Conservation (phyloP, 179 eudicot species). For the Sideroxylon spinosum region DNA sequence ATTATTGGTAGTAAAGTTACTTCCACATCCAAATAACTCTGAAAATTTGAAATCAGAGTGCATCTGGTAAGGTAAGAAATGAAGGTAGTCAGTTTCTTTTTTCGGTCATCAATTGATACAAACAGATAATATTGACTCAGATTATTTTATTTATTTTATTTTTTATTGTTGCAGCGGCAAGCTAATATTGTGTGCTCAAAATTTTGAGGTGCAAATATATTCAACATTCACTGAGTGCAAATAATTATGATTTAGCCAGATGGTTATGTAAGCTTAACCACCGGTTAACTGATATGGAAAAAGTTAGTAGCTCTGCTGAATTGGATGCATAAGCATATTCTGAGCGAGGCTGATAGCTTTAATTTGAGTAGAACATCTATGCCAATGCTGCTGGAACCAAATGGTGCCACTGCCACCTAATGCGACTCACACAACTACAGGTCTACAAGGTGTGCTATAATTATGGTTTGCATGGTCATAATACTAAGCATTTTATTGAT, state of each 20-base stretch:
- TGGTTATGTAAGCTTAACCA: slow-evolving; percentile 3
- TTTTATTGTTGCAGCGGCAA: neutral
- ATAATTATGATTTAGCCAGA: neutral
- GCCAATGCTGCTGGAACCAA: neutral
- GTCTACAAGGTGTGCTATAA: neutral
- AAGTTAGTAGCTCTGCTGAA: neutral
- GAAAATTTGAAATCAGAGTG: neutral
- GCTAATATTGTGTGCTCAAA: neutral
- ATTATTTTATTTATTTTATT: neutral
- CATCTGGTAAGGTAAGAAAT: too few species aligned
- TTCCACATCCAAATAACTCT: neutral
- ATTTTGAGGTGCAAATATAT: neutral
- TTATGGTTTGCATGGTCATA: neutral
- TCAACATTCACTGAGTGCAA: neutral
- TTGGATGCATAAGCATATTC: neutral
- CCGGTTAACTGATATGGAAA: neutral
- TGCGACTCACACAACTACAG: neutral
- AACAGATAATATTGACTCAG: neutral
- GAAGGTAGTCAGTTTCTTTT: neutral
- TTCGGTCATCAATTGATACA: neutral
- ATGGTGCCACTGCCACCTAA: neutral
- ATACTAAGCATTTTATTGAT: neutral
- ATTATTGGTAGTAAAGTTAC: slow-evolving; percentile 47
- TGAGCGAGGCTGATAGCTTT: neutral
- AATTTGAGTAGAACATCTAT: neutral